Evolutionary conservation across 2,329 filamentous ascomycete genomes (phyloP), one percentile per base, ranked within the genome.

Genomic region (Botrytis paeoniae): DNA sequence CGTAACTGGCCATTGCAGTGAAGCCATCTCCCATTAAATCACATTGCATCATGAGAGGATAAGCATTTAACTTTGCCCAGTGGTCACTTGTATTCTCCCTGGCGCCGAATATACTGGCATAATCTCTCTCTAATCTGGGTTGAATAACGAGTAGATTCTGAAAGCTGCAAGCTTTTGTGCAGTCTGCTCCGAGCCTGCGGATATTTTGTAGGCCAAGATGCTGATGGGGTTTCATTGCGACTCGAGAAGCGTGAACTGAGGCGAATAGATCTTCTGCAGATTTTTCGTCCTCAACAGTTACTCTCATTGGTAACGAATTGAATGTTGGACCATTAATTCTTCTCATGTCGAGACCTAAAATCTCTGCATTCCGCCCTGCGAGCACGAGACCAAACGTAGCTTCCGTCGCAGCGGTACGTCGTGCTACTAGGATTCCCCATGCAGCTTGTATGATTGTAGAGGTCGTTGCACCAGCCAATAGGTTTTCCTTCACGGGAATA

Each of bases 361-460:
- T 60, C 3, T 82, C 76, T 41, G 81, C 80, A 3, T 82, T 82
- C 39, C 84, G 81, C n/a, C 84, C 84, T 8, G 83, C 82, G 14
- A 85, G 78, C 0, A 82, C 84, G 75, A 82, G 81, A 4, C 84
- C 84, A 73, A 85, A 85, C 9, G 83, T 77, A 39, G 85, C 81
- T 74, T 85, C 83, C 16, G 81, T 73, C 16, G 81, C 78, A 2
- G 79, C 80, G 57, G 83, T 80, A 71, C 84, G 84, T 8, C 81
- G 72, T 2, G 81, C 81, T 2, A 82, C 77, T 1, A 84, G 78
- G 7, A 85, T 74, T 4, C 82, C 82, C 84, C 83, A 85, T 2
- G 83, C 83, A 51, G 76, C 75, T 20, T 76, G 74, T 69, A 78
- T 76, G 4, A 74, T 69, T 14, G 73, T 77, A 59, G 76, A 66